Percentiles rank a stretch among this genome's conserved stretches.
phyloP scores from a whole-genome alignment of 2,329 filamentous ascomycete species.

The Monilinia fructigena region DNA sequence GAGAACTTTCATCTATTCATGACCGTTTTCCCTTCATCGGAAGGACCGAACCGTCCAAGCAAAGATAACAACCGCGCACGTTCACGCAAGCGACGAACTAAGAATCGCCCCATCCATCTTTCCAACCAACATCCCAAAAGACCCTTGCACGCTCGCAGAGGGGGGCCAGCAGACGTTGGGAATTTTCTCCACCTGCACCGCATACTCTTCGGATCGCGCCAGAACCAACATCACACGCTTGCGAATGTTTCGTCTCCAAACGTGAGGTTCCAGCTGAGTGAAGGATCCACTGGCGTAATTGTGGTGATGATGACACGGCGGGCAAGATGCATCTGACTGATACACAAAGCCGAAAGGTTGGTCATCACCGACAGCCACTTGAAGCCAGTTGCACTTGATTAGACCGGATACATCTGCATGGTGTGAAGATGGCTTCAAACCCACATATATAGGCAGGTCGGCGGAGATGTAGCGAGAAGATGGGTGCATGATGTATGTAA shows the following conservation, averaged over 20 bases:
- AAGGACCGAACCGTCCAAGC: not conserved
- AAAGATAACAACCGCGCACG: not conserved
- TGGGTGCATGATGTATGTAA: not conserved
- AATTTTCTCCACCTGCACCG: not conserved
- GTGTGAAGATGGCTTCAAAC: not conserved
- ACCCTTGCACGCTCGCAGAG: too few species aligned
- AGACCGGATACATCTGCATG: not conserved
- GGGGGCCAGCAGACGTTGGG: not conserved
- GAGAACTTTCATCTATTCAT: not conserved
- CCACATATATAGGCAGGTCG: conserved; percentile 7
- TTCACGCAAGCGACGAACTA: too few species aligned
- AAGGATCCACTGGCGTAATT: not conserved
- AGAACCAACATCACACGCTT: not conserved
- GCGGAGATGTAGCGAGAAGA: not conserved
- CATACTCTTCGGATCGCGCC: too few species aligned
- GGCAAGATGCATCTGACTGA: not conserved
- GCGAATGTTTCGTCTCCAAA: not conserved
- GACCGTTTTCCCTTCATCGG: not conserved
- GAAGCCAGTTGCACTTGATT: too few species aligned
- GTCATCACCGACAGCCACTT: not conserved
- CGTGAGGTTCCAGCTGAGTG: not conserved
- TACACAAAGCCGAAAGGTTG: too few species aligned
- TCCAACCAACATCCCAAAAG: too few species aligned
- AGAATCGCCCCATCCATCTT: too few species aligned
- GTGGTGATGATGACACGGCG: not conserved